Evolutionary conservation across 2,329 filamentous ascomycete genomes (phyloP).

Genomic region (Incumbomyces lentus): DNA sequence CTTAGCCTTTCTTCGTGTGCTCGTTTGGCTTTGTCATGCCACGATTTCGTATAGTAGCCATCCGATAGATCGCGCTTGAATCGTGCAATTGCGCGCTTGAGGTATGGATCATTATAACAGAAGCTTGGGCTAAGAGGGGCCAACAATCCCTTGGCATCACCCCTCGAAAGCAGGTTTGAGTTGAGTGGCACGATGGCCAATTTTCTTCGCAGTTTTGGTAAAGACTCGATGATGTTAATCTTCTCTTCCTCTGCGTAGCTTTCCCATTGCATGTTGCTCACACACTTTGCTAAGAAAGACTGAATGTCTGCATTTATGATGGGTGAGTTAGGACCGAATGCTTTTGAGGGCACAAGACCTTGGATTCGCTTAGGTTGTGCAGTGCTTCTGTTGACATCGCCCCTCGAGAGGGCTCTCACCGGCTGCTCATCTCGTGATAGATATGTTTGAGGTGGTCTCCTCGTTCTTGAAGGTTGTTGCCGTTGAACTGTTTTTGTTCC

Average conservation of each 20-base stretch:
- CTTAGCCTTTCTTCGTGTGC: slow-evolving; percentile 42
- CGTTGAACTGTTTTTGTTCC: background rate
- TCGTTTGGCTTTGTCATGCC: slow-evolving; percentile 44
- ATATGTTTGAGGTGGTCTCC: background rate
- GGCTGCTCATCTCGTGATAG: too few species aligned
- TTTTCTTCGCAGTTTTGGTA: background rate
- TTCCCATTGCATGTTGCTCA: slow-evolving; percentile 12
- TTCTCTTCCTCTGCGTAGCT: slow-evolving; percentile 17
- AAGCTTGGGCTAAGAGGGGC: slow-evolving; percentile 6
- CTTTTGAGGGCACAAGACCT: slow-evolving; percentile 12
- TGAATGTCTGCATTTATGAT: slow-evolving; percentile 14
- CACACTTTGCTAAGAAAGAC: slow-evolving; percentile 13
- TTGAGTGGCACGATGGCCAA: background rate
- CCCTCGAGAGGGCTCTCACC: background rate
- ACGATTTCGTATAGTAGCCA: slow-evolving; percentile 48
- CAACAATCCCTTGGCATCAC: background rate
- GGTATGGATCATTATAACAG: slow-evolving; percentile 12
- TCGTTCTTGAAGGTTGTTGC: background rate
- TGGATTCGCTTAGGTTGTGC: slow-evolving; percentile 3
- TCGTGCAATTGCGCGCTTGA: slow-evolving; percentile 21
- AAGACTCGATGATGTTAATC: background rate
- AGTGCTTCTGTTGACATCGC: background rate
- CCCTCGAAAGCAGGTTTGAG: too few species aligned
- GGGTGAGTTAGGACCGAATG: slow-evolving; percentile 15
- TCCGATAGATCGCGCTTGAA: slow-evolving; percentile 47